phyloP scores from a whole-genome alignment of 176 grass and related monocot genomes.

The Ensete ventricosum region DNA sequence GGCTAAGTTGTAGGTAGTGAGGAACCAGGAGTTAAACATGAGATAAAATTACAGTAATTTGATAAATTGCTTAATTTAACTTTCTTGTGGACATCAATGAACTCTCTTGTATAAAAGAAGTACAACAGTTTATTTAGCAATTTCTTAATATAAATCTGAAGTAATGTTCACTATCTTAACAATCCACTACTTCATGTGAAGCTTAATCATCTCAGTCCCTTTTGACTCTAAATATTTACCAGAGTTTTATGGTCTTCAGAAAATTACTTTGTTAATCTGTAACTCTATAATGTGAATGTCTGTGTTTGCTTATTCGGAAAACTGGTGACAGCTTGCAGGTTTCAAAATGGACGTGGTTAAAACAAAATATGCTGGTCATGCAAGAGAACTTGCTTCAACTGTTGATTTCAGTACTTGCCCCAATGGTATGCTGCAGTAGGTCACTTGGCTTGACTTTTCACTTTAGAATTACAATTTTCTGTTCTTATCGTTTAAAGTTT shows the following conservation, averaged over 20 bases:
- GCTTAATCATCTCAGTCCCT: too few relatives aligned
- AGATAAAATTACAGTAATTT: background rate
- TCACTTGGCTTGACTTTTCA: background rate
- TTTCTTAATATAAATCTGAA: background rate
- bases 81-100: background rate
- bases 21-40: too few relatives aligned
- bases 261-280: background rate
- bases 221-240: background rate
- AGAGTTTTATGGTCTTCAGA: background rate
- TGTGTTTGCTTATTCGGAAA: constrained; percentile 6
- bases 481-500: constrained; percentile 6
- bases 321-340: constrained; percentile 67
- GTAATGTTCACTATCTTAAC: too few relatives aligned
- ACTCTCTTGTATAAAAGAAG: background rate
- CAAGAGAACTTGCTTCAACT: constrained; percentile 61
- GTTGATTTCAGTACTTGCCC: constrained; percentile 56
- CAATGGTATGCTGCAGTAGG: constrained; percentile 45
- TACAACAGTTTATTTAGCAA: background rate
- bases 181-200: too few relatives aligned
- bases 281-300: background rate
- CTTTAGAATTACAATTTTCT: background rate
- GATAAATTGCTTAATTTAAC: background rate
- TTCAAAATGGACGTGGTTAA: constrained; percentile 80
- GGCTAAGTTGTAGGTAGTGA: background rate
- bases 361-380: constrained; percentile 73